phyloP scores from a whole-genome alignment of 169 alveolate species.

The Theileria orientalis region DNA sequence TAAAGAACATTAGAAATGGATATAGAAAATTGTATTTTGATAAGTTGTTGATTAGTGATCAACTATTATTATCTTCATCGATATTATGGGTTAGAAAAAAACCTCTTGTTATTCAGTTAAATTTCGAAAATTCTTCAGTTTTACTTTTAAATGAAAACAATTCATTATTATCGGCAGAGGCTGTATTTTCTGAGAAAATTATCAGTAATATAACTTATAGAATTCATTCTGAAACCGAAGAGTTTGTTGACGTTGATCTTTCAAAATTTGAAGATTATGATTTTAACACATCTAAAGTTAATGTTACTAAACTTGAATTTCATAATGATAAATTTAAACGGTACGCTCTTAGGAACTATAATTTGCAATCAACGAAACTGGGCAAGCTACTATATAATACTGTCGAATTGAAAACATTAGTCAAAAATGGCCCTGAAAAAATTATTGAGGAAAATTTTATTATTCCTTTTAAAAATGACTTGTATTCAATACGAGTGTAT shows the following conservation, averaged over 20 bases:
- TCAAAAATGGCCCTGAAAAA: too few relatives aligned
- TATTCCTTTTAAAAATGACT: not conserved
- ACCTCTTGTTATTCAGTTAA: not conserved
- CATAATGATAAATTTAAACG: not conserved
- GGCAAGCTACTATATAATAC: not conserved
- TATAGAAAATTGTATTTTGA: not conserved
- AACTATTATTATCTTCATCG: not conserved
- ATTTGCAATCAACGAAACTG: not conserved
- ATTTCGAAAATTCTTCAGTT: not conserved
- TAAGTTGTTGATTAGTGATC: not conserved
- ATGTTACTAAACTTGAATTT: not conserved
- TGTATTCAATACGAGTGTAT: not conserved
- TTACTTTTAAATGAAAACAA: constrained; percentile 2
- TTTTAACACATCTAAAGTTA: not conserved
- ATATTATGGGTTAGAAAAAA: not conserved
- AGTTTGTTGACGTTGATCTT: not conserved
- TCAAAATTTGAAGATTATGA: not conserved
- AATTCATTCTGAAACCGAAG: not conserved
- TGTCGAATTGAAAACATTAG: not conserved
- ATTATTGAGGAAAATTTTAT: too few relatives aligned
- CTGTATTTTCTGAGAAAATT: not conserved
- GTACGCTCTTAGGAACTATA: too few relatives aligned
- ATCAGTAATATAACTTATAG: not conserved
- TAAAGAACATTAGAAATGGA: not conserved
- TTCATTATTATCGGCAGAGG: not conserved